A percentile compares a stretch with the other conserved stretches of the same genome.
These are phyloP conservation scores for Euphorbia peplus DNA, from an alignment of 345 rosid species.

Conservation along the genomic window DNA sequence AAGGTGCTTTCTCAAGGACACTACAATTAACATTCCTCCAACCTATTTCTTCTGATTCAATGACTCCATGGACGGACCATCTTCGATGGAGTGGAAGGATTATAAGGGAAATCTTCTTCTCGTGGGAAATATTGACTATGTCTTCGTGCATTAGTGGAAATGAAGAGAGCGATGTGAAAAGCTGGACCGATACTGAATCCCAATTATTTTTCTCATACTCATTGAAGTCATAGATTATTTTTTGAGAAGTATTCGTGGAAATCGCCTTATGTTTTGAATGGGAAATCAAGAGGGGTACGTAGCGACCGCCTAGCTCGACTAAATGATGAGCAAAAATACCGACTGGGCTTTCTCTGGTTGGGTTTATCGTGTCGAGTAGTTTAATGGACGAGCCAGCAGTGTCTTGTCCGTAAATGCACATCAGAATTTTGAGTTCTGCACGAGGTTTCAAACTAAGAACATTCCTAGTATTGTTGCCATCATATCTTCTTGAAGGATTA, in stretches of 20 bases:
- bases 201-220: slow-evolving; percentile 12
- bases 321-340: slow-evolving; percentile 30
- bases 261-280: slow-evolving; percentile 9
- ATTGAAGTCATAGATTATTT: slow-evolving; percentile 26
- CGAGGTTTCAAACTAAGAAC: slow-evolving; percentile 21
- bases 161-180: slow-evolving; percentile 42
- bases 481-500: slow-evolving; percentile 32
- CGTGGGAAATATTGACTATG: slow-evolving; percentile 47
- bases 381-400: slow-evolving; percentile 25
- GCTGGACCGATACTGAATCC: slow-evolving; percentile 17
- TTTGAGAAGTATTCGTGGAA: slow-evolving; percentile 16
- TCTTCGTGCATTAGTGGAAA: slow-evolving; percentile 57
- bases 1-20: slow-evolving; percentile 50
- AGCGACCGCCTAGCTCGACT: slow-evolving; percentile 36
- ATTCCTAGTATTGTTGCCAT: slow-evolving; percentile 26
- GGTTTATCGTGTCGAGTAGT: slow-evolving; percentile 31
- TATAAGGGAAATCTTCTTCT: slow-evolving; percentile 40
- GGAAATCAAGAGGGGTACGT: slow-evolving; percentile 27
- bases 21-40: slow-evolving; percentile 36
- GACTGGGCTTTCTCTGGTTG: slow-evolving; percentile 17
- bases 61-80: slow-evolving; percentile 42
- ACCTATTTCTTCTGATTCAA: slow-evolving; percentile 32
- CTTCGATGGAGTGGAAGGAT: slow-evolving; percentile 54
- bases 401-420: slow-evolving; percentile 36
- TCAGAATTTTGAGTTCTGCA: slow-evolving; percentile 27